phyloP scores from a whole-genome alignment of 1,284 basidiomycete genomes.

The Moesziomyces globuligerus region DNA sequence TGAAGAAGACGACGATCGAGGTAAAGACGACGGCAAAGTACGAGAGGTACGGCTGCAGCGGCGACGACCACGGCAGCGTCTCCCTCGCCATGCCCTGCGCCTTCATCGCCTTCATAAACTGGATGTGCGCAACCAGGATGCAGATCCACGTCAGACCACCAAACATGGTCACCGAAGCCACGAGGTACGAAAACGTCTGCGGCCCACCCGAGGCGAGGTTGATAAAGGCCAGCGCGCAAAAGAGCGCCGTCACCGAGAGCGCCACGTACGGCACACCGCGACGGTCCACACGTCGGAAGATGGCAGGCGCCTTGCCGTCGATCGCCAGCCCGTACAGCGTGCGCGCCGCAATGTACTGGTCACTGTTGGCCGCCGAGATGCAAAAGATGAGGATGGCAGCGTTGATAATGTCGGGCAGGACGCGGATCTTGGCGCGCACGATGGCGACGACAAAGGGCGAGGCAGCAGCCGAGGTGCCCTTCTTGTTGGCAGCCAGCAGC shows the following conservation, averaged over 20 bases:
- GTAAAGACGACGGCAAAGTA: conserved; percentile 73
- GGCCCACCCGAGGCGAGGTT: conserved; percentile 73
- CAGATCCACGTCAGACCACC: conserved; percentile 72
- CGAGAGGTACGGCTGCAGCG: conserved; percentile 67
- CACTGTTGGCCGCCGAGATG: conserved; percentile 70
- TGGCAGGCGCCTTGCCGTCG: conserved; percentile 71
- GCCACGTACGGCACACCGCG: conserved; percentile 69
- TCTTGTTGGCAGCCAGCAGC: conserved; percentile 35
- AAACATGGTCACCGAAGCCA: conserved; percentile 44
- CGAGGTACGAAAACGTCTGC: conserved; percentile 55
- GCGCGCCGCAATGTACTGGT: conserved; percentile 71
- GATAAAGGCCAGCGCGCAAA: conserved; percentile 75
- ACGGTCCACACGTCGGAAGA: conserved; percentile 71
- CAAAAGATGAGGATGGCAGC: conserved; percentile 66
- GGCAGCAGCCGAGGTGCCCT: conserved; percentile 69
- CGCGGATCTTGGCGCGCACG: conserved; percentile 76
- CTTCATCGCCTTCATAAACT: conserved; percentile 80
- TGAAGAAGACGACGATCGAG: conserved; percentile 76
- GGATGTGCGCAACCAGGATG: conserved; percentile 80
- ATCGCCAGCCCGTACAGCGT: conserved; percentile 72
- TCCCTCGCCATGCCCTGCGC: conserved; percentile 78
- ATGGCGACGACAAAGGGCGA: conserved; percentile 80
- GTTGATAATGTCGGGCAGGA: conserved; percentile 74
- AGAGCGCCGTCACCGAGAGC: conserved; percentile 72
- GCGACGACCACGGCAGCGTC: conserved; percentile 72